Percentiles rank a stretch among this genome's conserved stretches.
Conservation (phyloP, 2,329 filamentous ascomycete species). For the Colletotrichum musicola region DNA sequence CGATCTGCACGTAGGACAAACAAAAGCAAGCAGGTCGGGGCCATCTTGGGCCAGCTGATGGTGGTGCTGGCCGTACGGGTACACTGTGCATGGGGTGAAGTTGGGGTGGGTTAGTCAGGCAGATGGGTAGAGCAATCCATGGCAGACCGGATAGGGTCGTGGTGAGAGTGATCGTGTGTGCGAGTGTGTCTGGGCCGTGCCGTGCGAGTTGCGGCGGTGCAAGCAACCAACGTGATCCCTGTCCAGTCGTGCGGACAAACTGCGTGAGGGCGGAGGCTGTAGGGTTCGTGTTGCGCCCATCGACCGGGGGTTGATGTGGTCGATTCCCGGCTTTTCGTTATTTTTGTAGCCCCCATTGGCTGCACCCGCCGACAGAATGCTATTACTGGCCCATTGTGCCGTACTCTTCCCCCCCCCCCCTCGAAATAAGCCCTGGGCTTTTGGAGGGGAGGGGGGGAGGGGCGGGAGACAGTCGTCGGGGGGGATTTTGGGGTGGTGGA, state of each 20-base stretch:
- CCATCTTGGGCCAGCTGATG: constrained; percentile 31
- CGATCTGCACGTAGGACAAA: constrained; percentile 32
- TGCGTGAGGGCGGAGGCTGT: constrained; percentile 31
- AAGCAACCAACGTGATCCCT: constrained; percentile 28
- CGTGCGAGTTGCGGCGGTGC: constrained; percentile 38
- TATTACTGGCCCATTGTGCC: constrained; percentile 34
- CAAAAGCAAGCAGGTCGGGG: constrained; percentile 36
- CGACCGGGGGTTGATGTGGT: constrained; percentile 17
- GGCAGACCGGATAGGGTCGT: constrained; percentile 11
- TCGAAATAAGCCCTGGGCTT: neutral
- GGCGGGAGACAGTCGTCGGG: constrained; percentile 22
- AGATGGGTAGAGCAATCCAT: constrained; percentile 17
- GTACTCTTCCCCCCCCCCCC: neutral
- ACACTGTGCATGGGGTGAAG: constrained; percentile 21
- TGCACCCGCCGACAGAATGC: constrained; percentile 14
- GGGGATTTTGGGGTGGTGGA: constrained; percentile 10
- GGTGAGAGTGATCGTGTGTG: neutral
- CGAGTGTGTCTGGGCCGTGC: constrained; percentile 15
- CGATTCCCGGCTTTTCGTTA: constrained; percentile 16
- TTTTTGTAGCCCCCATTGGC: constrained; percentile 29
- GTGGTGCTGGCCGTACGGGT: constrained; percentile 16
- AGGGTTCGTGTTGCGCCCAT: constrained; percentile 26
- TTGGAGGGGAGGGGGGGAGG: constrained; percentile 15
- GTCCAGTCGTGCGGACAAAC: constrained; percentile 34
- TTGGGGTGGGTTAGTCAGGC: constrained; percentile 24